phyloP scores from a whole-genome alignment of 352 stramenopile species.

The Globisporangium splendens region DNA sequence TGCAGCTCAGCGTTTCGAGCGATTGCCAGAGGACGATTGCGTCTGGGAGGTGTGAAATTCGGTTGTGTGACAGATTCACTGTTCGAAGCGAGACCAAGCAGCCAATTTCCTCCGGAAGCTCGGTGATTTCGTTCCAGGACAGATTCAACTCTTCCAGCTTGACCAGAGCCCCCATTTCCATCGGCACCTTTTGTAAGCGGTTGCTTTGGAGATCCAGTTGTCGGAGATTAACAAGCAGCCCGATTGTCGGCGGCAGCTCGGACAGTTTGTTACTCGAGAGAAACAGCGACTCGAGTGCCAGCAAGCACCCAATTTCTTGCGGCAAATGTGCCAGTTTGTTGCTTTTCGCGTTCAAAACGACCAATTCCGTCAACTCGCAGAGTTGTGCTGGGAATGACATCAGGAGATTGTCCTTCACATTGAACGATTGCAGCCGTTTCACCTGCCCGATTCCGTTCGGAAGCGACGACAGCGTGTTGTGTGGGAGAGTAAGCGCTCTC shows the following conservation, averaged over 20 bases:
- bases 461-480: conserved; percentile 39
- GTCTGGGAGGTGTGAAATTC: conserved; percentile 34
- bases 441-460: conserved; percentile 38
- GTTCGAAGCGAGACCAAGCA: conserved; percentile 35
- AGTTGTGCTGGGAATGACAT: conserved; percentile 25
- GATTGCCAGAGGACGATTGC: conserved; percentile 46
- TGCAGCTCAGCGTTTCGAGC: conserved; percentile 38
- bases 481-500: conserved; percentile 35
- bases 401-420: conserved; percentile 36
- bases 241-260: conserved; percentile 38
- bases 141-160: conserved; percentile 49
- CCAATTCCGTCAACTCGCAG: conserved; percentile 24
- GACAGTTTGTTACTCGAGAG: conserved; percentile 47
- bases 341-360: conserved; percentile 30
- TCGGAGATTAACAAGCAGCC: conserved; percentile 30
- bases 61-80: conserved; percentile 57
- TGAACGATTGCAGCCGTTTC: conserved; percentile 36
- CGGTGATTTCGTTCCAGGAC: conserved; percentile 52
- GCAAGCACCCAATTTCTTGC: conserved; percentile 19
- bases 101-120: conserved; percentile 59
- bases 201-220: conserved; percentile 41
- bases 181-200: conserved; percentile 30
- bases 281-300: conserved; percentile 26
- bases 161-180: conserved; percentile 49
- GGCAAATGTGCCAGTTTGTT: conserved; percentile 40